Evolutionary conservation across 495 filamentous ascomycete genomes (phyloP), one percentile per base, ranked within the genome.

Genomic region (Chaetomium tenue): DNA sequence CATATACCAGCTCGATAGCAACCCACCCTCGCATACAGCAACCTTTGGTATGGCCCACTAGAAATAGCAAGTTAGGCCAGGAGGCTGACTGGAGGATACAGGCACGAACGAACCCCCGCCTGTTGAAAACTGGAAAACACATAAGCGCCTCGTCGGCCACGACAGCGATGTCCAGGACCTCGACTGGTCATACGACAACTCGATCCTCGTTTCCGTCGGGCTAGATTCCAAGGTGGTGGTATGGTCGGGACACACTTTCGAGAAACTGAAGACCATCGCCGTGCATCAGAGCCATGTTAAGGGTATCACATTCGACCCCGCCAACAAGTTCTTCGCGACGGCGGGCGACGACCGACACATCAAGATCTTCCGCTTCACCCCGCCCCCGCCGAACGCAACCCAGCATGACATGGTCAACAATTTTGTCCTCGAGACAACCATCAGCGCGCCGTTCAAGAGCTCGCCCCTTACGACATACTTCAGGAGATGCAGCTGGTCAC

Each of bases 81-180:
- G 57, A 69, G 55, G 72, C 67, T 55, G 26, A 66, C 63, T 37
- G 33, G 33, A 6, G 66, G 22, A 16, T 66, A 39, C 70, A 89
- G 92, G 93, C 50, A 88, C 91, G 22, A 95, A 95, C 71, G 95
- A 98, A 70, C 85, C 91, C 33, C 92, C 93, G 1, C 91, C 93
- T 0, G 89, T 93, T 25, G 94, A 99, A 78, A 96, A 95, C 70
- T 99, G 94, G 94, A 91, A 94, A 72, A 95, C 95, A 39, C 86
- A 91, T 63, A 88, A 91, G 64, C 89, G 94, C 66, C 80, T 99
- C 56, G 93, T 96, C 54, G 95, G 95, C 11, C 94, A 99, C 72
- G 94, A 99, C 58, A 98, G 98, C 76, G 94, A 99, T 79, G 92
- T 99, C 44, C 94, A 98, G 76, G 95, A 99, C 82, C 81, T 98